Base-by-base conservation (phyloP, 2,329 filamentous ascomycete genomes). In the Exophiala xenobiotica region DNA sequence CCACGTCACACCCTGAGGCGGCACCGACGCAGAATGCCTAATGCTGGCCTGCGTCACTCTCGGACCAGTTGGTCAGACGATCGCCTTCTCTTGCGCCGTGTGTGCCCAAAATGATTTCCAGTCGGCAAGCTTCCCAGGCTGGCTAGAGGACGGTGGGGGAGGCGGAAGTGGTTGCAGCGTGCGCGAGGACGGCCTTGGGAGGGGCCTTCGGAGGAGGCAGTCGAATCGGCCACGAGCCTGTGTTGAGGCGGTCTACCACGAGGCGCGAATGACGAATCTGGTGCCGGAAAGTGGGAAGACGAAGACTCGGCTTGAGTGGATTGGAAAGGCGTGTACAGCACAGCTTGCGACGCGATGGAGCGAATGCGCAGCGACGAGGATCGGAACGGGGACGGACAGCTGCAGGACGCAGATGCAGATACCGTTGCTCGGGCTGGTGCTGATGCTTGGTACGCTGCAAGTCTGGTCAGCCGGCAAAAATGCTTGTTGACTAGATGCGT, bases 1-100 rank as follows among this genome's bases (percentile, higher is more conserved):
- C 70, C 72, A 74, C 71, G 72, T 74, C 72, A 75, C 61, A 57
- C 57, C 46, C 44, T 49, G 54, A 44, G 54, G 54, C 50, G 46
- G 51, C 48, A 46, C 53, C 37, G 52, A 49, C 44, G 49, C 50
- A 58, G 49, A 53, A 31, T 53, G 54, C 45, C 56, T 57, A 57
- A 58, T 56, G 55, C 55, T 51, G 49, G 54, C 40, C 56, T 56
- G 59, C 59, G 59, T 61, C 59, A 61, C 57, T 51, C 18, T 26
- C 35, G 51, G 37, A 43, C 45, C 45, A 27, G 45, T 31, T 48
- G 57, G 49, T 57, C 57, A 57, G 50, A 55, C 53, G 56, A 55
- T 59, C 45, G 49, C 45, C 37, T 50, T 24, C 40, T 49, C 38
- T 51, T 31, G 47, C 31, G 46, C 29, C 37, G 51, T 61, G 57